Percentiles rank a stretch among this genome's conserved stretches.
phyloP scores from a whole-genome alignment of 2,329 filamentous ascomycete genomes.

The Diaporthe amygdali region DNA sequence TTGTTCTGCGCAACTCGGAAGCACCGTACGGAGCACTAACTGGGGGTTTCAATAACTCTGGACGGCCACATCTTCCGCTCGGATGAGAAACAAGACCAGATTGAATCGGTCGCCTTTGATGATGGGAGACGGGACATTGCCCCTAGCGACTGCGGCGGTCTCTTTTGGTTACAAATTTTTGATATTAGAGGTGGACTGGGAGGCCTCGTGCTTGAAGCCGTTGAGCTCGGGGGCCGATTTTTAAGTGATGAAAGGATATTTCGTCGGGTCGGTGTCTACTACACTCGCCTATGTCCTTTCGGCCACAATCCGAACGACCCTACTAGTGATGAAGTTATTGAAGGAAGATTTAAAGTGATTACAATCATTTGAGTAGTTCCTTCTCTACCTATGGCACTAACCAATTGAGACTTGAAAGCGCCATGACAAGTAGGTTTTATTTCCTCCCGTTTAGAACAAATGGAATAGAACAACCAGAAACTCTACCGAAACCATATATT shows the following conservation, averaged over 20 bases:
- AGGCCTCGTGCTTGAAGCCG: neutral
- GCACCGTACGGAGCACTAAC: neutral
- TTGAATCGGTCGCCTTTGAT: neutral
- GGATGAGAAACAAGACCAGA: neutral
- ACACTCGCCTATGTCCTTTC: no score
- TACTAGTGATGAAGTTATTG: no score
- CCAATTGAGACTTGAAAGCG: no score
- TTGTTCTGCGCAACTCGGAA: neutral
- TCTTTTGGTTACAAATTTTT: neutral
- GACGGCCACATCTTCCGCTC: neutral
- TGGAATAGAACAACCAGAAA: no score
- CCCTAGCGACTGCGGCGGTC: neutral
- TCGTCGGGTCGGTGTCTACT: neutral
- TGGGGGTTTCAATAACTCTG: neutral
- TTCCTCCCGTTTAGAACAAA: no score
- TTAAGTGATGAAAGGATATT: neutral
- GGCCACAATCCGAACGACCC: no score
- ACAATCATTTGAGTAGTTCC: no score
- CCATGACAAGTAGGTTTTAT: no score
- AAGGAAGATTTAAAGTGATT: no score
- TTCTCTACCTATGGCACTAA: no score
- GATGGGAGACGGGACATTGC: neutral
- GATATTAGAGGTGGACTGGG: neutral
- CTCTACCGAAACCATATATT: no score
- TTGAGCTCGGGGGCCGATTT: no score